Evolutionary conservation across 805 yeast species (phyloP), one percentile per base, ranked within the genome.

Genomic region (Scheffersomyces amazonensis): DNA sequence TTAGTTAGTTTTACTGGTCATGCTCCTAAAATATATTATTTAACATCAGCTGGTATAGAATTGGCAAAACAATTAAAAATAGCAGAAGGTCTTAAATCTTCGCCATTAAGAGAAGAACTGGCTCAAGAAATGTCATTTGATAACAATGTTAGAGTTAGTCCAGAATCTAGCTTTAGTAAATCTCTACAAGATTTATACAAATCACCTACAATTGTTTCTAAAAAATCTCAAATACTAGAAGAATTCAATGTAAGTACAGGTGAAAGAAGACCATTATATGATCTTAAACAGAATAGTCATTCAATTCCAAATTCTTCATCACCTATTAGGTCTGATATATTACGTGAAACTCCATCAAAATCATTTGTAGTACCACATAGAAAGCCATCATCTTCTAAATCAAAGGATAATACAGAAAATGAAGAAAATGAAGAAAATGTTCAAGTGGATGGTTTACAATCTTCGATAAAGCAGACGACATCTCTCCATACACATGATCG

Each of bases 41-140:
- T 90, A 16, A 87, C 95, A 0, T 88, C 82, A 7, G 77, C 72
- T 35, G 97, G 97, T 0, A 50, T 61, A 2, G 73, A 64, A 15
- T 59, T 88, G 42, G 95, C 96, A 0, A 60, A 66, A 33, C 66
- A 66, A 22, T 67, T 88, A 45, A 68, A 72, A 39, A 60, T 53
- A 17, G 76, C 76, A 1, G 83, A 76, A 35, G 62, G 60, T 11
- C 37, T 58, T 3, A 33, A 43, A 2, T 46, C 60, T 6, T 57
- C 62, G 2, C 58, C 62, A 2, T 31, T 31, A 13, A n/a, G 34
- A 27, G 43, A 43, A 33, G 30, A 35, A 2, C n/a, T n/a, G n/a
- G n/a, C n/a, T n/a, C 37, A 39, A 3, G 62, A 62, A 16, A 37
- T 47, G 1, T 64, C 70, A 1, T 65, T 54, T 41, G 72, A 67